Evolutionary conservation across 2,329 filamentous ascomycete species (phyloP).

Genomic region (Colletotrichum viniferum): DNA sequence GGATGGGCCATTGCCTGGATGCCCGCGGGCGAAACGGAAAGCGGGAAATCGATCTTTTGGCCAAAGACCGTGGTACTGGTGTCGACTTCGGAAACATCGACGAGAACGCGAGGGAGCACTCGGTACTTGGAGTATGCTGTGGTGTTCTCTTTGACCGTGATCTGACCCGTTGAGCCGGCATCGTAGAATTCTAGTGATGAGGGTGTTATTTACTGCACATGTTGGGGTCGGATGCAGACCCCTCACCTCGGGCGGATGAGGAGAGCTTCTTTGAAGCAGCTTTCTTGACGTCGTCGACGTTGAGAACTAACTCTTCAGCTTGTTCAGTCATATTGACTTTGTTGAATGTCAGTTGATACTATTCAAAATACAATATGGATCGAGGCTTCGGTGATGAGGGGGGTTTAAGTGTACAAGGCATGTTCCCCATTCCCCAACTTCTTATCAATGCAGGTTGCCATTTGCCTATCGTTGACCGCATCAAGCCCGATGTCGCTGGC

Average conservation of each 20-base stretch:
- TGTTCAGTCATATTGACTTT: background rate
- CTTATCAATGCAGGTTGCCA: background rate
- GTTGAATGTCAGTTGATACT: background rate
- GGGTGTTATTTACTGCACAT: background rate
- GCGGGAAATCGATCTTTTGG: slow-evolving; percentile 45
- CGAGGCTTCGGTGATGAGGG: background rate
- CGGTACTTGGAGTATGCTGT: background rate
- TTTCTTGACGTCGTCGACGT: background rate
- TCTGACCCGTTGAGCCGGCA: background rate
- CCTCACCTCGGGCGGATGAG: background rate
- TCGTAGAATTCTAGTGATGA: background rate
- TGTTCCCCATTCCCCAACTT: background rate
- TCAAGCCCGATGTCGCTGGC: background rate
- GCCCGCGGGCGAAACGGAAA: slow-evolving; percentile 58
- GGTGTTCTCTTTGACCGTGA: background rate
- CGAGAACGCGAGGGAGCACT: background rate
- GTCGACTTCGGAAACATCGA: background rate
- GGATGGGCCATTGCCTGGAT: slow-evolving; percentile 58
- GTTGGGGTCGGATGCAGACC: background rate
- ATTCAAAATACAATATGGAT: background rate
- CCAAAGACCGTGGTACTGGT: background rate
- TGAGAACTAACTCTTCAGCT: background rate
- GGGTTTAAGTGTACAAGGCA: background rate
- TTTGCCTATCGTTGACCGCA: background rate
- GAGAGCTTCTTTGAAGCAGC: background rate